These are phyloP conservation scores for Russula sp. DNA, from an alignment of 768 basidiomycete genomes.

Conservation along the genomic window DNA sequence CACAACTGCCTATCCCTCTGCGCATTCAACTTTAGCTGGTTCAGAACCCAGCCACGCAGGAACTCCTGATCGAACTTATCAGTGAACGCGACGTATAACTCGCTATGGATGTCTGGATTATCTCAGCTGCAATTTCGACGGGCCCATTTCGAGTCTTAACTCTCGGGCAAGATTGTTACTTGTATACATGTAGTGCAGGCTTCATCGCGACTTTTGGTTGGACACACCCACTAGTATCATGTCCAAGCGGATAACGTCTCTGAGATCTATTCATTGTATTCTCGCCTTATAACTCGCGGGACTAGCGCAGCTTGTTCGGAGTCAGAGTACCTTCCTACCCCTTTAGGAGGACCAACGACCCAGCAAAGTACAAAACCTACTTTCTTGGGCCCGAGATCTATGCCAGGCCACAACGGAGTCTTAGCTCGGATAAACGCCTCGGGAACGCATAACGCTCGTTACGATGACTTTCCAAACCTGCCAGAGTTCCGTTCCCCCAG, in stretches of 20 bases:
- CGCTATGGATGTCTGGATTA: neutral
- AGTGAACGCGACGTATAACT: no score
- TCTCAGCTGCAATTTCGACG: neutral
- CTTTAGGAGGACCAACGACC: conserved; percentile 1
- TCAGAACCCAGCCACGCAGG: no score
- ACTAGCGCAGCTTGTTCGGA: neutral
- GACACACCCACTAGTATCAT: neutral
- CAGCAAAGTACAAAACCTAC: neutral
- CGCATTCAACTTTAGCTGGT: no score
- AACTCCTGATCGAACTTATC: no score
- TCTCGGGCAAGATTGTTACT: neutral
- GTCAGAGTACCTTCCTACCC: conserved; percentile 12
- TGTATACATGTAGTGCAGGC: neutral
- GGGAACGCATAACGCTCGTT: neutral
- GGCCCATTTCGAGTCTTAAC: neutral
- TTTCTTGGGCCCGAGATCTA: conserved; percentile 11
- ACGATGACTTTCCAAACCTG: conserved; percentile 14
- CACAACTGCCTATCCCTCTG: no score
- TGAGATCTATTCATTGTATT: conserved; percentile 21
- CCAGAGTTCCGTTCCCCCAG: conserved; percentile 18
- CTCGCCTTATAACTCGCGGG: conserved; percentile 8
- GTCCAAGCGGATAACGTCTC: conserved; percentile 16
- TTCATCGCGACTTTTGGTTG: neutral
- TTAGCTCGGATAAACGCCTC: conserved; percentile 10
- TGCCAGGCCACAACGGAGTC: neutral